Evolutionary conservation across 257 asterid genomes (phyloP), one percentile per base, ranked within the genome.

Genomic region (Solanum corneliomulleri): DNA sequence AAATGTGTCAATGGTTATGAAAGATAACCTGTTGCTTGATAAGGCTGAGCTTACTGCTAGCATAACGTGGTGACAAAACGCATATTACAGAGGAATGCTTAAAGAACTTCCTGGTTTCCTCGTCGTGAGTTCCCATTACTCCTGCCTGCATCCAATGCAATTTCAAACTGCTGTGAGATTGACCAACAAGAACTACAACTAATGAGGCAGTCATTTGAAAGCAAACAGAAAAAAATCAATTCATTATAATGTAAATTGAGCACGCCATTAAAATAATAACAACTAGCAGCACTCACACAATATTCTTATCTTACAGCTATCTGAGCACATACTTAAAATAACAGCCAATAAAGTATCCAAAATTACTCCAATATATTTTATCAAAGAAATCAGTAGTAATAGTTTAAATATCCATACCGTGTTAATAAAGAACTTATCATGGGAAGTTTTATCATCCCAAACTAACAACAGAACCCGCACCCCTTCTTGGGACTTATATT

Each of bases 391-490:
- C 27, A 74, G 56, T 42, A 47, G 42, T 42, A 80, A 20, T 29
- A 49, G 44, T 39, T 20, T 39, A 56, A 68, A 44, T 5, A 80
- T 49, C 9, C 92, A 68, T 94, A 96, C 99, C 97, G 94, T 93
- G 77, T 91, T 93, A 58, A 96, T 29, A 70, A 93, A 90, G 91
- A 92, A 90, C 85, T 89, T 93, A 86, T 92, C 89, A 31, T 95
- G 99, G 7, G 99, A 96, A 86, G 98, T 95, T 92, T 93, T 95
- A 88, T 96, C 99, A 90, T 96, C 99, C 99, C 99, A 96, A 88
- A 93, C 91, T 88, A 96, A 89, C 72, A 96, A 89, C 90, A 96
- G 91, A 91, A 96, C 98, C 64, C 99, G 92, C 87, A 96, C 98
- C 70, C 99, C 99, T 91, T 96, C 99, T 89, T 96, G 91, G 6